These are phyloP conservation scores for Pseudogymnoascus sp. DNA, from an alignment of 2,329 filamentous ascomycete species.

Conservation along the genomic window DNA sequence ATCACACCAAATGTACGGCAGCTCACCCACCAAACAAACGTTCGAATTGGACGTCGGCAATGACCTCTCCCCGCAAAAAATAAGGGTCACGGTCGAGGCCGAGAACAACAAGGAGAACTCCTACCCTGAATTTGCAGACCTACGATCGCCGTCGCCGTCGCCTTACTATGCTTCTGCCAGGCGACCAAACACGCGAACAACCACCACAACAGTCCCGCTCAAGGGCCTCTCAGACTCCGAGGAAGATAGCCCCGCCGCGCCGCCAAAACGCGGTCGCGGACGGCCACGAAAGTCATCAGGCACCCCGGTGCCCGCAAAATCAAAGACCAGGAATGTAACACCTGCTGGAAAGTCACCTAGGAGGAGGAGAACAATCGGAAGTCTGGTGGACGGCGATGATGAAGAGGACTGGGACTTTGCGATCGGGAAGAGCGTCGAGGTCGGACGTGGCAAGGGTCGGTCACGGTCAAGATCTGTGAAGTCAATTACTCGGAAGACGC, in stretches of 20 bases:
- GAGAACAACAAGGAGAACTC: constrained; percentile 22
- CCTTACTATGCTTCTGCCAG: constrained; percentile 14
- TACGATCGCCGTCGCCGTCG: constrained; percentile 15
- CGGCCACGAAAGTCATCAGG: constrained; percentile 35
- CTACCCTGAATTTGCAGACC: constrained; percentile 15
- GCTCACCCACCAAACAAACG: constrained; percentile 28
- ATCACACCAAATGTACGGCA: constrained; percentile 21
- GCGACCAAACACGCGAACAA: constrained; percentile 23
- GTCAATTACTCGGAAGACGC: constrained; percentile 16
- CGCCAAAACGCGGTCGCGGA: constrained; percentile 34
- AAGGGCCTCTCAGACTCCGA: constrained; percentile 28
- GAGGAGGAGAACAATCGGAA: constrained; percentile 22
- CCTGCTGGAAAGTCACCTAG: constrained; percentile 18
- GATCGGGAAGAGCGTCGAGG: constrained; percentile 19
- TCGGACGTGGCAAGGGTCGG: constrained; percentile 20
- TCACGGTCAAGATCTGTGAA: constrained; percentile 24
- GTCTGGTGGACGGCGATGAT: constrained; percentile 21
- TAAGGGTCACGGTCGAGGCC: constrained; percentile 29
- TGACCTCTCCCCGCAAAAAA: constrained; percentile 27
- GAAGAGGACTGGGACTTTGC: constrained; percentile 20
- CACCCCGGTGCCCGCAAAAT: constrained; percentile 29
- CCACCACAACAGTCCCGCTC: constrained; percentile 26
- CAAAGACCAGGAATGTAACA: constrained; percentile 21
- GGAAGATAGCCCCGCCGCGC: constrained; percentile 21
- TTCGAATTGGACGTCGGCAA: constrained; percentile 29